Evolutionary conservation across 2,329 filamentous ascomycete species (phyloP).

Genomic region (Colletotrichum viniferum): DNA sequence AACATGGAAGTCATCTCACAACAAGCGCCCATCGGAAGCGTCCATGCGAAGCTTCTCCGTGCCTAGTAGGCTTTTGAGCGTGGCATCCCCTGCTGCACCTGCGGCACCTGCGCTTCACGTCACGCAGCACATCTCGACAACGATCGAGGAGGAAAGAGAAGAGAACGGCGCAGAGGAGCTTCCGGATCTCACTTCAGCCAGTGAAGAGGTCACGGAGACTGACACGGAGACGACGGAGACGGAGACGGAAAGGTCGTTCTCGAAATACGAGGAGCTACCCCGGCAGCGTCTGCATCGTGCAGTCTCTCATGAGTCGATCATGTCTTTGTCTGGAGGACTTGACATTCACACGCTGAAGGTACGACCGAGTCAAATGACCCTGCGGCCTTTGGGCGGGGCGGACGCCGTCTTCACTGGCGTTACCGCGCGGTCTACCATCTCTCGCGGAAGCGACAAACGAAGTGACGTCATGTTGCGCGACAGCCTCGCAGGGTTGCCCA

Average conservation of each 20-base stretch:
- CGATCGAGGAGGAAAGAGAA: constrained; percentile 25
- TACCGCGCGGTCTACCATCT: constrained; percentile 63
- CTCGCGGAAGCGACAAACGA: constrained; percentile 45
- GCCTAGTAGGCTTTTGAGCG: constrained; percentile 28
- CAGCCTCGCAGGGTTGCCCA: constrained; percentile 47
- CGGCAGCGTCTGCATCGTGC: constrained; percentile 63
- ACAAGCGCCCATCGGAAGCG: constrained; percentile 60
- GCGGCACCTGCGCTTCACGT: constrained; percentile 28
- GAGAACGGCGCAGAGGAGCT: constrained; percentile 39
- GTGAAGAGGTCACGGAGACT: constrained; percentile 38
- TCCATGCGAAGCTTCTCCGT: constrained; percentile 37
- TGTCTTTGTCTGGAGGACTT: constrained; percentile 85
- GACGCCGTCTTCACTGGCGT: constrained; percentile 64
- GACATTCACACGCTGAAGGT: constrained; percentile 85
- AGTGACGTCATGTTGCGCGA: constrained; percentile 66
- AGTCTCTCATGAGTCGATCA: constrained; percentile 84
- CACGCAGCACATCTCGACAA: constrained; percentile 1
- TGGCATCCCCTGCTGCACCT: constrained; percentile 13
- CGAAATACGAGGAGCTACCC: constrained; percentile 39
- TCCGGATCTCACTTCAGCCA: constrained; percentile 26
- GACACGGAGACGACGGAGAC: constrained; percentile 34
- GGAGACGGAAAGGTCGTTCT: constrained; percentile 32
- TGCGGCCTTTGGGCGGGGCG: constrained; percentile 56
- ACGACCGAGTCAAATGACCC: constrained; percentile 75
- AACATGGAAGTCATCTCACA: constrained; percentile 55